Evolutionary conservation across 495 filamentous ascomycete species (phyloP), one percentile per base, ranked within the genome.

Genomic region (Sphaerosporella brunnea): DNA sequence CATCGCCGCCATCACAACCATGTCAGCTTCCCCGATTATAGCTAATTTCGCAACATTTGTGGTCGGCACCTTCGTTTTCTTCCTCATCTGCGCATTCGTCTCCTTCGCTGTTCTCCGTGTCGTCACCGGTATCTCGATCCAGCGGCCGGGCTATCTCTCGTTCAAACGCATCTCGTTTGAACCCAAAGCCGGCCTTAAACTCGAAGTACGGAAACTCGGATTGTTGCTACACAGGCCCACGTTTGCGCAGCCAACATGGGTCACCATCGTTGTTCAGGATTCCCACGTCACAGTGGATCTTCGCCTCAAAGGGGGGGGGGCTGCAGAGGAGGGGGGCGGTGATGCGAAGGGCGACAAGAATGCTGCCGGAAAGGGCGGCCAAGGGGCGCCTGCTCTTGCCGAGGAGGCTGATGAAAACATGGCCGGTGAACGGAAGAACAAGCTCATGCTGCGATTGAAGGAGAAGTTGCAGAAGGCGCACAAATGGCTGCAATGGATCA

Each of bases 161-260:
- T 69, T 99, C 42, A 78, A 86, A 51, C 80, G 87, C 46, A 81
- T 96, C 43, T 76, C 82, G 45, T 95, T 92, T 64, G 79, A 80
- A 11, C 84, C 84, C 18, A 75, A 67, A 62, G 82, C 92, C 70
- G 90, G 92, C 45, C 60, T 94, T 49, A 79, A 79, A 52, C 75
- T 99, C 58, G 83, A 96, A 63, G 77, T 96, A 35, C 78, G 90
- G 30, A 84, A 85, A 35, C 68, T 96, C 32, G 86, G 90, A 19
- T 69, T 96, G 40, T 78, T 82, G 32, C 56, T 95, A 52, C 90
- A 96, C 63, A 77, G 85, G 7, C 88, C 90, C 5, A 93, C 90
- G 13, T 96, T 96, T 62, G 82, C 86, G 16, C 86, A 95, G 62
- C 87, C 90, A 40, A 95, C 92, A 64, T 99, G 90, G 90, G 65